Conservation (phyloP, 768 basidiomycete species). For the Tylopilus subfusipes region DNA sequence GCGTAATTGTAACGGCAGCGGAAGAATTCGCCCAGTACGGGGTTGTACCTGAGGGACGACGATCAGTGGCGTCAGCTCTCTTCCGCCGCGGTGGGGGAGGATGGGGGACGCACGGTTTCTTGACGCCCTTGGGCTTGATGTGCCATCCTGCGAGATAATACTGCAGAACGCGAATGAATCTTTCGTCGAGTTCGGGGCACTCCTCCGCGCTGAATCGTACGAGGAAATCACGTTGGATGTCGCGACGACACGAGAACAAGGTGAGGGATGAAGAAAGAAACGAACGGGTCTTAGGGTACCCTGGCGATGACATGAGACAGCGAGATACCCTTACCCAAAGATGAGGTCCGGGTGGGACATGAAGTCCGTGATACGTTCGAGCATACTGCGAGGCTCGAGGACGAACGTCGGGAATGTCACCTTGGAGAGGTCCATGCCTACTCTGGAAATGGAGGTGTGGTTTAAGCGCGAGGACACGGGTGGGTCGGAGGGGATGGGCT, state of each 20-base stretch:
- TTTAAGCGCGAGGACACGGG: slow-evolving; percentile 7
- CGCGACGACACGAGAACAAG: neutral
- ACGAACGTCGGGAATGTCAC: slow-evolving; percentile 95
- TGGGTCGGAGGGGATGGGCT: slow-evolving; percentile 16
- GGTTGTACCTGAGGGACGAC: slow-evolving; percentile 77
- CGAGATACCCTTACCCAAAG: slow-evolving; percentile 66
- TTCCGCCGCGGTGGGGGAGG: neutral
- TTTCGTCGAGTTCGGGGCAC: slow-evolving; percentile 79
- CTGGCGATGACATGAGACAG: slow-evolving; percentile 11
- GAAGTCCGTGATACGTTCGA: slow-evolving; percentile 98
- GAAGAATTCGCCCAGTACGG: slow-evolving; percentile 96
- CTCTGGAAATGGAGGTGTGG: slow-evolving; percentile 41
- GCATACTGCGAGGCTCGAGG: slow-evolving; percentile 93
- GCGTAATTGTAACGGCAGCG: slow-evolving; percentile 91
- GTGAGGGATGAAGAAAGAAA: neutral
- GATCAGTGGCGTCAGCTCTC: slow-evolving; percentile 2
- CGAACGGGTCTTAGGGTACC: slow-evolving; percentile 21
- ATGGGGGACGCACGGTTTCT: slow-evolving; percentile 81
- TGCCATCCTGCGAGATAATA: slow-evolving; percentile 99
- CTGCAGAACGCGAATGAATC: slow-evolving; percentile 86
- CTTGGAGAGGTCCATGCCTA: slow-evolving; percentile 95
- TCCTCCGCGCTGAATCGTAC: slow-evolving; percentile 66
- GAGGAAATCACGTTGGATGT: neutral
- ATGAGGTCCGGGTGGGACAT: slow-evolving; percentile 98
- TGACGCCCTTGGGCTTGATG: slow-evolving; percentile 98